Conservation (phyloP, 2,329 filamentous ascomycete genomes). For the Nemania sp. region DNA sequence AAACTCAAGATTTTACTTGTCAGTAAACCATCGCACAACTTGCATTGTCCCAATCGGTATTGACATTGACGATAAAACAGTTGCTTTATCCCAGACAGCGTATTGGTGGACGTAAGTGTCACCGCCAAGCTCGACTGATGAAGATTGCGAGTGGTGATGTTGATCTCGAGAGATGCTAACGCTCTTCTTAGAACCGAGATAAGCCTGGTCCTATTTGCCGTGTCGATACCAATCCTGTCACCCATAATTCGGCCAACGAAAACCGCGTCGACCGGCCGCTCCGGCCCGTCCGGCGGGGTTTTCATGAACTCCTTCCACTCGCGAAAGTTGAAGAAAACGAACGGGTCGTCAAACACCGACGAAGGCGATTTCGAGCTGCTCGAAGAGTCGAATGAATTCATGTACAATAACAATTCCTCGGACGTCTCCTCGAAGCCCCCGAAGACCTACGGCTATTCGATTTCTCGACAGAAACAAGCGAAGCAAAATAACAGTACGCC, state of each 20-base stretch:
- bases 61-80: not conserved
- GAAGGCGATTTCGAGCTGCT: slow-evolving; percentile 6
- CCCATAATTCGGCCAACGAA: not conserved
- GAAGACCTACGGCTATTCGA: too few species aligned
- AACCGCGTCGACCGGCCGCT: not conserved
- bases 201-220: slow-evolving; percentile 1
- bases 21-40: not conserved
- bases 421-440: too few species aligned
- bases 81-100: not conserved
- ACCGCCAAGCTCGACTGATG: not conserved
- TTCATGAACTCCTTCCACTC: slow-evolving; percentile 11
- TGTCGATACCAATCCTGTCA: slow-evolving; percentile 7
- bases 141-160: not conserved
- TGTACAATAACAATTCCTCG: too few species aligned
- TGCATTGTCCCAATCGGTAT: too few species aligned
- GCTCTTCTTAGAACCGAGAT: not conserved
- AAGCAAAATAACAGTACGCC: too few species aligned
- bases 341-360: not conserved
- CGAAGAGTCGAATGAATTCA: not conserved
- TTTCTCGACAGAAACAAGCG: too few species aligned
- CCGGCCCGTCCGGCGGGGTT: not conserved
- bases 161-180: not conserved
- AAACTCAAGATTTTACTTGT: slow-evolving; percentile 17
- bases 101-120: slow-evolving; percentile 7
- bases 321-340: slow-evolving; percentile 2